phyloP scores from a whole-genome alignment of 75 land plant genomes.

The Sequoia sempervirens region DNA sequence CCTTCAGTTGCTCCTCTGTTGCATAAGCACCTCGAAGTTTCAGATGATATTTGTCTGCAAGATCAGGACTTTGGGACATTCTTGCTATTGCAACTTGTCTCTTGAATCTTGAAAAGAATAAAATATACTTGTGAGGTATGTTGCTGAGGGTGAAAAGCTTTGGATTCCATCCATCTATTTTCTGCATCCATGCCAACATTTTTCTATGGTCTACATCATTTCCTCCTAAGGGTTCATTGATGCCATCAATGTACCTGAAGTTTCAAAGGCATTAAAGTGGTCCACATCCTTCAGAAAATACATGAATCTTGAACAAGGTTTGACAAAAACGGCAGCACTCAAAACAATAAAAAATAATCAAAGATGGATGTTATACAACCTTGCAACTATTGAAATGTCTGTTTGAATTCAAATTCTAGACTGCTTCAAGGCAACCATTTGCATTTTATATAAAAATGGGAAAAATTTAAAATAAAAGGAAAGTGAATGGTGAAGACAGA shows the following conservation, averaged over 20 bases:
- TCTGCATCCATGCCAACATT: slow-evolving; percentile 68
- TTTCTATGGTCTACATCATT: slow-evolving; percentile 24
- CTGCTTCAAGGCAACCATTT: background rate
- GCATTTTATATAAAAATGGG: background rate
- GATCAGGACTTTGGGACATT: slow-evolving; percentile 79
- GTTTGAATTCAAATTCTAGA: background rate
- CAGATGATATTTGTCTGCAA: slow-evolving; percentile 70
- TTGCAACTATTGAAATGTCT: background rate
- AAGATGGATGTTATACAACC: background rate
- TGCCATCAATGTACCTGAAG: slow-evolving; percentile 76
- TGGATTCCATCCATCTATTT: slow-evolving; percentile 81
- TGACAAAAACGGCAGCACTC: background rate
- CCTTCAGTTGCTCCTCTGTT: slow-evolving; percentile 68
- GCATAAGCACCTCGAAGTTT: slow-evolving; percentile 76
- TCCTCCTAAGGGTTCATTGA: slow-evolving; percentile 46
- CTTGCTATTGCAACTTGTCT: slow-evolving; percentile 79
- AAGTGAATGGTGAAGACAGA: background rate
- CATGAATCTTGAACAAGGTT: background rate
- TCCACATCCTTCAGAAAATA: background rate
- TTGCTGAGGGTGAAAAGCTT: slow-evolving; percentile 75
- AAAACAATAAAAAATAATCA: background rate
- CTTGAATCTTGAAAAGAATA: slow-evolving; percentile 60
- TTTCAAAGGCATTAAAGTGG: background rate
- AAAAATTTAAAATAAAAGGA: background rate
- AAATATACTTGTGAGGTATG: slow-evolving; percentile 54